phyloP scores from a whole-genome alignment of 2,329 filamentous ascomycete species.

The Beauveria caledonica region DNA sequence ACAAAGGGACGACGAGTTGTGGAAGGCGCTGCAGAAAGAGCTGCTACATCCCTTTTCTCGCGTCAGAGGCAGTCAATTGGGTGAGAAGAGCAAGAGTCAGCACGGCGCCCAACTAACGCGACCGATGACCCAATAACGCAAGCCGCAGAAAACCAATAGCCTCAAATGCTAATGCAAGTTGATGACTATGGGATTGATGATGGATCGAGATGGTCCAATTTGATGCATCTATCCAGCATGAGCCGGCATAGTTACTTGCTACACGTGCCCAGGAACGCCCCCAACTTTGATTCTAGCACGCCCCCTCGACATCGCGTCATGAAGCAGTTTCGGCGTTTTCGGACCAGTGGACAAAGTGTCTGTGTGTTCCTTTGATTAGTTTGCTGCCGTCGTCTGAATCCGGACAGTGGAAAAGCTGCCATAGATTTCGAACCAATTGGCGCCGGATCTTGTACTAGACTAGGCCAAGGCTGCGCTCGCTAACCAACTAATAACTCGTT shows the following conservation, averaged over 20 bases:
- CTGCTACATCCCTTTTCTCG: too few relatives aligned
- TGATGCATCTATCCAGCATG: slow-evolving; percentile 2
- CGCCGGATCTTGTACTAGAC: neutral
- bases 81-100: neutral
- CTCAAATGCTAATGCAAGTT: too few relatives aligned
- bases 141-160: neutral
- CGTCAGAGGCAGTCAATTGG: neutral
- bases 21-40: too few relatives aligned
- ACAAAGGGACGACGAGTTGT: too few relatives aligned
- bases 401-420: neutral
- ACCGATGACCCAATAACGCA: neutral
- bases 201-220: too few relatives aligned
- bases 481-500: too few relatives aligned
- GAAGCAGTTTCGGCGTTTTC: neutral
- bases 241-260: neutral
- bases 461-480: too few relatives aligned
- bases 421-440: neutral
- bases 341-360: neutral
- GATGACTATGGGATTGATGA: too few relatives aligned
- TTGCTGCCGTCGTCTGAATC: neutral
- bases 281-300: neutral
- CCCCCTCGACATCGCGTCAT: neutral
- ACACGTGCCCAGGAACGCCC: neutral
- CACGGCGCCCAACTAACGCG: neutral
- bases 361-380: neutral